phyloP scores from a whole-genome alignment of 2,329 filamentous ascomycete species.

The Fusarium hostae region DNA sequence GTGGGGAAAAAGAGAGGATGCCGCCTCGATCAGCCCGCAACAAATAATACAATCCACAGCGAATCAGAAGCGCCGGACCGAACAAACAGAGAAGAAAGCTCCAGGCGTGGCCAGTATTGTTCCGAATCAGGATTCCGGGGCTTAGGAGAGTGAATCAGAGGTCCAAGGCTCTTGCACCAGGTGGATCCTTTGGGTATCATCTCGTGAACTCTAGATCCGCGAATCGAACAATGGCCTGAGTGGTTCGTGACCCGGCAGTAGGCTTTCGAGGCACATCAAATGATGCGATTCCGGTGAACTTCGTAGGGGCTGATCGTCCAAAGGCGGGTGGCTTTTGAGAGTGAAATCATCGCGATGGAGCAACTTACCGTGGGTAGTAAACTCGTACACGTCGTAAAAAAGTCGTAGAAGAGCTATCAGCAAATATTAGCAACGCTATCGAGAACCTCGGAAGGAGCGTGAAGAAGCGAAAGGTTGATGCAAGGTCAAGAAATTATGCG shows the following conservation, averaged over 20 bases:
- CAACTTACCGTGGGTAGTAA: slow-evolving; percentile 44
- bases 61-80: not conserved
- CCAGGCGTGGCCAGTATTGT: not conserved
- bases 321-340: not conserved
- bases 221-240: not conserved
- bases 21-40: not conserved
- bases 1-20: not conserved
- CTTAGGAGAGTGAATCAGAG: slow-evolving; percentile 19
- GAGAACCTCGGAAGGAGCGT: not conserved
- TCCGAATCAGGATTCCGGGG: not conserved
- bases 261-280: not conserved
- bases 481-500: not conserved
- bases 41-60: not conserved
- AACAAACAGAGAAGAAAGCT: slow-evolving; percentile 1
- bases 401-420: slow-evolving; percentile 42
- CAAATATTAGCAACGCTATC: slow-evolving; percentile 28
- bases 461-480: not conserved
- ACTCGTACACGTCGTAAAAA: slow-evolving; percentile 46
- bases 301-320: not conserved
- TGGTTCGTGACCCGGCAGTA: not conserved
- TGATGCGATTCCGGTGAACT: not conserved
- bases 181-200: not conserved
- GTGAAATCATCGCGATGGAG: not conserved
- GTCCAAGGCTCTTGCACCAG: not conserved
- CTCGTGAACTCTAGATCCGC: not conserved